Percentiles rank a stretch among this genome's conserved stretches.
These are phyloP conservation scores for Monotropa hypopitys DNA, from an alignment of 179 eudicot genomes.

Conservation along the genomic window DNA sequence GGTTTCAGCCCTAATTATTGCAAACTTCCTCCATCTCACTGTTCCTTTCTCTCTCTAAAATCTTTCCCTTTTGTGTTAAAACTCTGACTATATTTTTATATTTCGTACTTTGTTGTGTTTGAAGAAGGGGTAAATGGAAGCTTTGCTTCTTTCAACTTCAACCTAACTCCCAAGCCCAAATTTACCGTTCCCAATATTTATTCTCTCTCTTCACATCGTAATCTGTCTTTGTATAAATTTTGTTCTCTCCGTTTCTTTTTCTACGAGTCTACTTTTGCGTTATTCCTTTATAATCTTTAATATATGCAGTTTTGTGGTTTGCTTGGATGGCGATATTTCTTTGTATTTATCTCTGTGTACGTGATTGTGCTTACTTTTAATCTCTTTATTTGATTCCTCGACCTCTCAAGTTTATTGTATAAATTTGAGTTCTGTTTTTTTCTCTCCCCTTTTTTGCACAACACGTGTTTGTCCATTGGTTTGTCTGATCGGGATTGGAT, in stretches of 20 bases:
- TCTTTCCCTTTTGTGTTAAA: not conserved
- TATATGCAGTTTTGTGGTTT: not conserved
- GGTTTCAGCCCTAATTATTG: no score
- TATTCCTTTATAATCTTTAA: not conserved
- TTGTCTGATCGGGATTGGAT: conserved; percentile 21
- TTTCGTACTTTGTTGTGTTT: conserved; percentile 1
- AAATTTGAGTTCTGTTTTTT: not conserved
- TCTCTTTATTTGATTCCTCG: conserved; percentile 3
- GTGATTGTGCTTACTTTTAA: conserved; percentile 9
- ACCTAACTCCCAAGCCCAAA: conserved; percentile 1
- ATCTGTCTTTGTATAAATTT: not conserved
- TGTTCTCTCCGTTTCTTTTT: not conserved
- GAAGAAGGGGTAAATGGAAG: conserved; percentile 2
- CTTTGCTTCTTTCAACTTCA: not conserved
- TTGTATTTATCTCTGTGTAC: not conserved
- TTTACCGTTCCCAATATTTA: not conserved
- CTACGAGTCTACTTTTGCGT: not conserved
- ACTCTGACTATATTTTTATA: no score
- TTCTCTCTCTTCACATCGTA: not conserved
- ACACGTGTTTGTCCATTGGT: conserved; percentile 18
- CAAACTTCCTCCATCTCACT: no score
- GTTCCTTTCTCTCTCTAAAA: not conserved
- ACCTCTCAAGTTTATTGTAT: not conserved
- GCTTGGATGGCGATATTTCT: conserved; percentile 7
- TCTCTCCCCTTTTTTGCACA: not conserved